These are phyloP conservation scores for Andrographis paniculata DNA, from an alignment of 305 asterid genomes.

Conservation along the genomic window DNA sequence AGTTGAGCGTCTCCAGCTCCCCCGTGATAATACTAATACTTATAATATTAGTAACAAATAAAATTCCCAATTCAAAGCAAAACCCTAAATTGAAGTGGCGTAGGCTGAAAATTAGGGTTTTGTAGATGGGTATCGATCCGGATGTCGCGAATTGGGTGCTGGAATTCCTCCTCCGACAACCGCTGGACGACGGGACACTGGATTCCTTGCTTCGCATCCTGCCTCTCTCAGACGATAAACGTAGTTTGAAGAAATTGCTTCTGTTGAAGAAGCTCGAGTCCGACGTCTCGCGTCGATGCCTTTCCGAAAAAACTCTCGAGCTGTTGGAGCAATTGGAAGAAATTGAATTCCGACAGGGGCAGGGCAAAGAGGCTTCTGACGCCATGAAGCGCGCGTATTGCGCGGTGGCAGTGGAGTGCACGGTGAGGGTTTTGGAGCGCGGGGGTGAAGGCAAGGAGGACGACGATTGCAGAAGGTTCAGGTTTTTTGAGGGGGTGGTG, in stretches of 20 bases:
- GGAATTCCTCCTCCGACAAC: conserved; percentile 44
- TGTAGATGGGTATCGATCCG: conserved; percentile 41
- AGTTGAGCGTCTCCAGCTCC: too few relatives aligned
- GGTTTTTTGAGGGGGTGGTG: conserved; percentile 41
- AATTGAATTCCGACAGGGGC: conserved; percentile 32
- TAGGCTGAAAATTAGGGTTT: conserved; percentile 22
- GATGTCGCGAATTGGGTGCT: conserved; percentile 55
- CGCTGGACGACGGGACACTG: conserved; percentile 34
- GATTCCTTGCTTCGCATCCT: conserved; percentile 32
- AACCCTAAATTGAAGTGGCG: neutral
- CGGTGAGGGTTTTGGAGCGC: conserved; percentile 29
- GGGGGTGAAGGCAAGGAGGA: neutral
- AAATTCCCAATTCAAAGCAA: neutral
- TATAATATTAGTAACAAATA: too few relatives aligned
- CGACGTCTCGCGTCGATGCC: conserved; percentile 19
- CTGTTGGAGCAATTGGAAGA: conserved; percentile 49
- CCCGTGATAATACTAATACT: too few relatives aligned
- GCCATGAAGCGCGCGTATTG: conserved; percentile 56
- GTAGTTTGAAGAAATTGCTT: conserved; percentile 26
- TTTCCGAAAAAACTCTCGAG: conserved; percentile 44
- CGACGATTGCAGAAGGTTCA: conserved; percentile 17
- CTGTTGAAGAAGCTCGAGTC: conserved; percentile 43
- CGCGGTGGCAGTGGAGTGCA: conserved; percentile 62
- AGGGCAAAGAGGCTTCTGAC: conserved; percentile 23
- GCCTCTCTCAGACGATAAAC: conserved; percentile 33